Conservation (phyloP, 352 stramenopile species). For the Phytophthora sp. region DNA sequence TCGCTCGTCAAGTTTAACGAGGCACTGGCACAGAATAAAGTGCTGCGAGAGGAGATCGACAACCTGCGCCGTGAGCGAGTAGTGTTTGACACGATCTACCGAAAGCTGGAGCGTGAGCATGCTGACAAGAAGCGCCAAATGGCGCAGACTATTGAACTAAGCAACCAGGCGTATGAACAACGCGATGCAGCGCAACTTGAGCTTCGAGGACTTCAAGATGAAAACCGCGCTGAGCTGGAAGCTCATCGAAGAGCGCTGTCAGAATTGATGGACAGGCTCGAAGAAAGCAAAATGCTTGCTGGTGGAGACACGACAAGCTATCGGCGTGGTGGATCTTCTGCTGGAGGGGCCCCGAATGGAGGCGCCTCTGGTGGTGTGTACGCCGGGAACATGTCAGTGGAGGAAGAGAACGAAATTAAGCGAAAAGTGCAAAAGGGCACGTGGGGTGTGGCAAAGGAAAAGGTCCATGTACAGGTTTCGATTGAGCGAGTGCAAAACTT, state of each 20-base stretch:
- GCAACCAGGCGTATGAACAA: constrained; percentile 95
- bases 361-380: constrained; percentile 4
- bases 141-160: constrained; percentile 95
- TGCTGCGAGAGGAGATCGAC: constrained; percentile 93
- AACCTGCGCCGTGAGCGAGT: constrained; percentile 93
- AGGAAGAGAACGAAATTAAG: constrained; percentile 77
- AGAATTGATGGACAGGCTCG: constrained; percentile 67
- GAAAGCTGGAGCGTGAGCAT: constrained; percentile 91
- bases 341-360: constrained; percentile 10
- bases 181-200: constrained; percentile 94
- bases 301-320: constrained; percentile 39
- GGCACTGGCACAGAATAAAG: constrained; percentile 93
- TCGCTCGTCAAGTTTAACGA: constrained; percentile 98
- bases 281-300: constrained; percentile 55
- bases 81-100: constrained; percentile 96
- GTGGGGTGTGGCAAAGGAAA: constrained; percentile 87
- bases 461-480: constrained; percentile 87
- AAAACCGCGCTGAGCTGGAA: constrained; percentile 88
- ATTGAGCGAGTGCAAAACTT: constrained; percentile 94
- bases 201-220: constrained; percentile 92
- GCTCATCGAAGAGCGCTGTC: constrained; percentile 58
- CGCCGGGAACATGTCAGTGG: constrained; percentile 51
- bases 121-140: constrained; percentile 96
- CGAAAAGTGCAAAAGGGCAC: constrained; percentile 77
- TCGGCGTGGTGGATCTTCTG: constrained; percentile 34